phyloP scores from a whole-genome alignment of 169 alveolate species.

The Plasmodium billcollinsi region DNA sequence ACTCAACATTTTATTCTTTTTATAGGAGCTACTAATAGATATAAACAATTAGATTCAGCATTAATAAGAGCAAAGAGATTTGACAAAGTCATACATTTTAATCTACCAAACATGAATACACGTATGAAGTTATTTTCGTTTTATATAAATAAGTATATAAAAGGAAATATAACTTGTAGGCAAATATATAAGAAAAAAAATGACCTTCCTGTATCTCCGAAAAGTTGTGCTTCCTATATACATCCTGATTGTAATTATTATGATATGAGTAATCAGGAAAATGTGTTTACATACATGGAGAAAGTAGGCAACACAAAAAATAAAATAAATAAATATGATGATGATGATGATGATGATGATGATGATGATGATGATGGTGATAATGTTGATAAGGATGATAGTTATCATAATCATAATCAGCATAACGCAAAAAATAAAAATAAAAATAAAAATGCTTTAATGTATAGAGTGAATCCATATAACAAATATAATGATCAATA shows the following conservation, averaged over 20 bases:
- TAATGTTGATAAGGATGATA: neutral
- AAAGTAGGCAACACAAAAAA: neutral
- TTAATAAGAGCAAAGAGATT: slow-evolving; percentile 54
- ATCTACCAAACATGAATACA: slow-evolving; percentile 38
- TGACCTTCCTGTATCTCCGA: too few relatives aligned
- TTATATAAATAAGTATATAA: slow-evolving; percentile 28
- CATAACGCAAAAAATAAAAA: neutral
- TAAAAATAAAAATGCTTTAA: too few relatives aligned
- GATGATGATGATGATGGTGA: neutral
- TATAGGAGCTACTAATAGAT: slow-evolving; percentile 74
- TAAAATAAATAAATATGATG: neutral
- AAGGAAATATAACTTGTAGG: too few relatives aligned
- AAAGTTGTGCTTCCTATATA: too few relatives aligned
- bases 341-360: neutral
- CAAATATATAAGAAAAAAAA: neutral
- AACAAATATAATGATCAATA: too few relatives aligned
- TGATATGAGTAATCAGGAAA: too few relatives aligned
- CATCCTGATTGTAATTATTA: too few relatives aligned
- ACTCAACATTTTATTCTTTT: slow-evolving; percentile 31
- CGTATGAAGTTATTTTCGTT: slow-evolving; percentile 35
- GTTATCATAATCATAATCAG: neutral
- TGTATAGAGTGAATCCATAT: too few relatives aligned
- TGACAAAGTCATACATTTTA: slow-evolving; percentile 55
- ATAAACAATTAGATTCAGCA: slow-evolving; percentile 45
- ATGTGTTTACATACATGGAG: too few relatives aligned